phyloP scores from a whole-genome alignment of 2,329 filamentous ascomycete species.

The Dothideomycetidae sp. region DNA sequence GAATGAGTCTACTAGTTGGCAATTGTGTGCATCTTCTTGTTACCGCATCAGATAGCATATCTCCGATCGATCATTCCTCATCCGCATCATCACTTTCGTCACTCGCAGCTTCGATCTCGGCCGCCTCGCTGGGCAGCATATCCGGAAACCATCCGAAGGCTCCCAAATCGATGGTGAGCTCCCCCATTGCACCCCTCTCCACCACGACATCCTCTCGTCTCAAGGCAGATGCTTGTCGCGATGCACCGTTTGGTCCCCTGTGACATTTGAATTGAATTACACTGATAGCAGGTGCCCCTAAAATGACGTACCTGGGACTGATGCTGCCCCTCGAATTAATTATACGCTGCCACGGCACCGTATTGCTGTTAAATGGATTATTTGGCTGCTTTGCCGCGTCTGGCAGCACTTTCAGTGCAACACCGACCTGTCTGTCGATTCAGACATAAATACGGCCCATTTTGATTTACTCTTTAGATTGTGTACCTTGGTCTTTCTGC shows the following conservation, averaged over 20 bases:
- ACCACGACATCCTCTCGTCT: slow-evolving; percentile 35
- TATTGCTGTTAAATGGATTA: slow-evolving; percentile 52
- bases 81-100: slow-evolving; percentile 10
- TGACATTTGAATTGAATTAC: slow-evolving; percentile 4
- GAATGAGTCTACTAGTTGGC: too few species aligned
- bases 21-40: too few species aligned
- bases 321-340: slow-evolving; percentile 79
- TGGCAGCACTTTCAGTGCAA: slow-evolving; percentile 79
- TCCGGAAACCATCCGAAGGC: slow-evolving; percentile 36
- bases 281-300: background rate
- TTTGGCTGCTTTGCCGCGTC: slow-evolving; percentile 27
- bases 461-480: too few species aligned
- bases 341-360: slow-evolving; percentile 89
- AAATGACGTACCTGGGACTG: slow-evolving; percentile 53
- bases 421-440: slow-evolving; percentile 58
- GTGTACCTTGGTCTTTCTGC: slow-evolving; percentile 34
- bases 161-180: slow-evolving; percentile 32
- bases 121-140: slow-evolving; percentile 20
- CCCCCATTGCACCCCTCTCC: slow-evolving; percentile 31
- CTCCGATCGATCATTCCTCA: slow-evolving; percentile 11
- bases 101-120: slow-evolving; percentile 13
- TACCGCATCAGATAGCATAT: slow-evolving; percentile 8
- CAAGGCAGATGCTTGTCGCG: slow-evolving; percentile 33
- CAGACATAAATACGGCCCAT: too few species aligned
- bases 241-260: slow-evolving; percentile 29